These are phyloP conservation scores for Serendipita indica DNA, from an alignment of 768 basidiomycete genomes.

Conservation along the genomic window DNA sequence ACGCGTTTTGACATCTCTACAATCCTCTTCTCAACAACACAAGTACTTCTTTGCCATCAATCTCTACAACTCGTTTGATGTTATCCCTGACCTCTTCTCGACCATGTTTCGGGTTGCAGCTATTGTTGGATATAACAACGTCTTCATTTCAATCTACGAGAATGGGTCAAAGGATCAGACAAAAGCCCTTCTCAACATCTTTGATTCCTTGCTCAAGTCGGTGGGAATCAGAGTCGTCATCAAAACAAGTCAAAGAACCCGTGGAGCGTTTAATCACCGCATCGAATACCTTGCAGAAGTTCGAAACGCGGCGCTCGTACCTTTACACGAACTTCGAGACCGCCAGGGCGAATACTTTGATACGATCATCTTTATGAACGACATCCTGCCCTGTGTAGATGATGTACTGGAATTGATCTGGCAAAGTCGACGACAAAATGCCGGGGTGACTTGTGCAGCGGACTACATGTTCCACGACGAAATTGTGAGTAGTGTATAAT, in stretches of 20 bases:
- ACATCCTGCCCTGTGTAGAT: conserved; percentile 93
- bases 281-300: conserved; percentile 99
- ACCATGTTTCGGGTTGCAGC: conserved; percentile 88
- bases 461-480: conserved; percentile 99
- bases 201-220: conserved; percentile 77
- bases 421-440: conserved; percentile 86
- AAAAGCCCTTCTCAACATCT: conserved; percentile 87
- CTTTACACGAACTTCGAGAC: conserved; percentile 86
- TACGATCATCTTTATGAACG: conserved; percentile 98
- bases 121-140: conserved; percentile 92
- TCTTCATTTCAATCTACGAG: conserved; percentile 97
- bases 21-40: conserved; percentile 44
- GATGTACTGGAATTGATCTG: conserved; percentile 96
- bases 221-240: conserved; percentile 91
- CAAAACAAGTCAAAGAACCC: conserved; percentile 78
- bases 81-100: conserved; percentile 93
- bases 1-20: conserved; percentile 14
- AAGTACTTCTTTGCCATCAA: conserved; percentile 99
- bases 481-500: conserved; percentile 36
- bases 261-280: conserved; percentile 95
- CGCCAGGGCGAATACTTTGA: conserved; percentile 90
- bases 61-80: conserved; percentile 97
- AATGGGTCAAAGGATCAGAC: conserved; percentile 99
- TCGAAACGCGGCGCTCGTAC: conserved; percentile 94
- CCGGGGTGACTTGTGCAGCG: conserved; percentile 93